These are phyloP conservation scores for Zychaea mexicana DNA, from an alignment of 371 early-diverging fungal genomes.

Conservation along the genomic window DNA sequence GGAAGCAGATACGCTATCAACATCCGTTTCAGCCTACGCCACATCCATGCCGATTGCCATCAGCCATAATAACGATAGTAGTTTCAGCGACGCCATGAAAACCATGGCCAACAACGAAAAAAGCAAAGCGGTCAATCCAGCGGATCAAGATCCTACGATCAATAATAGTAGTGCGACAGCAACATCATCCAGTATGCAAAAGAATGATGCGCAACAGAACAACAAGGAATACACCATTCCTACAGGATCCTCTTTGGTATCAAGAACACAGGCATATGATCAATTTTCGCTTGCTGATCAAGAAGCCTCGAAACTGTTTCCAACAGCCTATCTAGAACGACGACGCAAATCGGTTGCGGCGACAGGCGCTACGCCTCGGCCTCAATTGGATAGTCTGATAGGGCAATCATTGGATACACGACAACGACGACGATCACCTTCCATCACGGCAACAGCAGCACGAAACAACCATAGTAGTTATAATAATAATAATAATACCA, in stretches of 20 bases:
- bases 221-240: neutral
- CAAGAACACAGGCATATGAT: constrained; percentile 7
- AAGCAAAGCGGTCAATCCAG: constrained; percentile 17
- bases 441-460: neutral
- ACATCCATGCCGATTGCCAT: constrained; percentile 34
- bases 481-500: too few relatives aligned
- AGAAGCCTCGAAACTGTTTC: constrained; percentile 14
- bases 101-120: neutral
- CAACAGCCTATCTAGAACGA: neutral
- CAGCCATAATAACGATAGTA: constrained; percentile 10
- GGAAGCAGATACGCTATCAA: constrained; percentile 8
- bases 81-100: neutral
- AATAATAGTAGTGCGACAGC: neutral
- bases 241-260: neutral
- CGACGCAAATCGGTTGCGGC: constrained; percentile 21
- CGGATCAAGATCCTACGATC: constrained; percentile 17
- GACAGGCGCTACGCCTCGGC: constrained; percentile 4
- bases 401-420: constrained; percentile 23
- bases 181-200: neutral
- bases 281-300: constrained; percentile 17
- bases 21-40: constrained; percentile 25
- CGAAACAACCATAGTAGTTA: too few relatives aligned
- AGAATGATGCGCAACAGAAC: constrained; percentile 1
- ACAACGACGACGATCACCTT: neutral
- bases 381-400: constrained; percentile 13